Conservation (phyloP, 805 yeast genomes). For the Jamesozyma spencerorum region DNA sequence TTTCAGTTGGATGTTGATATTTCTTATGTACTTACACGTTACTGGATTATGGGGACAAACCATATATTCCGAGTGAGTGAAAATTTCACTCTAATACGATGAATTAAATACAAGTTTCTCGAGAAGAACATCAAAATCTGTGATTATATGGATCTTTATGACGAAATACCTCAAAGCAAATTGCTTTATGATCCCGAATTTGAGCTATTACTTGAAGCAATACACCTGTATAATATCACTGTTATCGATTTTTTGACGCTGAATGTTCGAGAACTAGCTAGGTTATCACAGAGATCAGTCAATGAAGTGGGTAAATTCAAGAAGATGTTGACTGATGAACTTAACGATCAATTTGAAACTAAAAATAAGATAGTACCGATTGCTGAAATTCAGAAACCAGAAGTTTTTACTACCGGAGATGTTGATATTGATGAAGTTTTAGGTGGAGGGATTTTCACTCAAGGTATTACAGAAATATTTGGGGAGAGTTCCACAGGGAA, state of each 20-base stretch:
- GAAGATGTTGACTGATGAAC: slow-evolving; percentile 12
- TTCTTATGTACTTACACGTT: too few relatives aligned
- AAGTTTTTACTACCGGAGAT: slow-evolving; percentile 45
- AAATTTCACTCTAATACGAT: too few relatives aligned
- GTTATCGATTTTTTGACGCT: slow-evolving; percentile 36
- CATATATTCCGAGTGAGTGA: too few relatives aligned
- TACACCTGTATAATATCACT: slow-evolving; percentile 28
- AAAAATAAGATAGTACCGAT: slow-evolving; percentile 3
- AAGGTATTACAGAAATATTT: slow-evolving; percentile 60
- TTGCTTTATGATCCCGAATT: slow-evolving; percentile 31
- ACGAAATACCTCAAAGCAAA: slow-evolving; percentile 32
- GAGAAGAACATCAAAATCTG: not conserved
- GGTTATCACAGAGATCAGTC: slow-evolving; percentile 27
- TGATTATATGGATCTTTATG: slow-evolving; percentile 34
- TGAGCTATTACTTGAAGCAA: slow-evolving; percentile 22
- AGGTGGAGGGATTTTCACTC: slow-evolving; percentile 48
- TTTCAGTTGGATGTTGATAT: too few relatives aligned
- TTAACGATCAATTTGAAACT: slow-evolving; percentile 8
- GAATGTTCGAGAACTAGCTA: slow-evolving; percentile 29
- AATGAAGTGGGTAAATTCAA: slow-evolving; percentile 28
- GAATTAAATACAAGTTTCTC: not conserved
- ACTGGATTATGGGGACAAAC: too few relatives aligned
- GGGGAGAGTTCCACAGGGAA: slow-evolving; percentile 87
- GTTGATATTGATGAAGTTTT: slow-evolving; percentile 39
- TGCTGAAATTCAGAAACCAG: not conserved